Evolutionary conservation across 148 eudicot genomes (phyloP).

Genomic region (Hydrangea macrophylla): DNA sequence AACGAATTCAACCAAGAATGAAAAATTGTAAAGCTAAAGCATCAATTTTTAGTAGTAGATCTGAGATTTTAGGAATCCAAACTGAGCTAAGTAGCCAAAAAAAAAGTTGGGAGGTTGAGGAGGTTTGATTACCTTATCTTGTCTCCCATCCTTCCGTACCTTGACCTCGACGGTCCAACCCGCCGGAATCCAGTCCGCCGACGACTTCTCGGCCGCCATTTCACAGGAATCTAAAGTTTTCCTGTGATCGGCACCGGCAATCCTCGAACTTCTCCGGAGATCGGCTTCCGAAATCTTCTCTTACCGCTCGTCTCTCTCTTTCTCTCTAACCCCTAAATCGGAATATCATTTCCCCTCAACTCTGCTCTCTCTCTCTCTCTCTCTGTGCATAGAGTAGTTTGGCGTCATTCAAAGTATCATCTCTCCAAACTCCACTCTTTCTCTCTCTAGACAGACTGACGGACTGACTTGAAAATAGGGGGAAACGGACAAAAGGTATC

Average conservation of each 20-base stretch:
- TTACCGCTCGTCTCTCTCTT: neutral
- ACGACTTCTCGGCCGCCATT: conserved; percentile 18
- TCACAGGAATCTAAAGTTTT: conserved; percentile 1
- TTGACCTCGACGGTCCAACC: conserved; percentile 68
- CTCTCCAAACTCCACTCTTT: neutral
- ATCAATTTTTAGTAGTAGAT: neutral
- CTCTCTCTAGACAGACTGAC: neutral
- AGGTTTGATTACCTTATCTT: conserved; percentile 47
- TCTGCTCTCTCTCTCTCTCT: conserved; percentile 3
- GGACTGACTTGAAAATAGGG: neutral
- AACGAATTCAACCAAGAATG: neutral
- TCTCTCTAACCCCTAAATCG: conserved; percentile 11
- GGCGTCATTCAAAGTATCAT: no score
- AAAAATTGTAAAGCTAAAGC: neutral
- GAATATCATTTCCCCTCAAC: conserved; percentile 12
- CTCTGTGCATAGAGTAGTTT: no score
- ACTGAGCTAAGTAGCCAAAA: neutral
- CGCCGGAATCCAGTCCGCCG: conserved; percentile 52
- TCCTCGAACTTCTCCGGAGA: neutral
- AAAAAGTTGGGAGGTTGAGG: no score
- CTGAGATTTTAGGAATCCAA: neutral
- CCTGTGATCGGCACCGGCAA: neutral
- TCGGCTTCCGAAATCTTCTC: neutral
- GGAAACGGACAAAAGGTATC: conserved; percentile 14
- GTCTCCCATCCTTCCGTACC: conserved; percentile 56